phyloP scores from a whole-genome alignment of 1,284 basidiomycete genomes.

The Austropuccinia psidii region DNA sequence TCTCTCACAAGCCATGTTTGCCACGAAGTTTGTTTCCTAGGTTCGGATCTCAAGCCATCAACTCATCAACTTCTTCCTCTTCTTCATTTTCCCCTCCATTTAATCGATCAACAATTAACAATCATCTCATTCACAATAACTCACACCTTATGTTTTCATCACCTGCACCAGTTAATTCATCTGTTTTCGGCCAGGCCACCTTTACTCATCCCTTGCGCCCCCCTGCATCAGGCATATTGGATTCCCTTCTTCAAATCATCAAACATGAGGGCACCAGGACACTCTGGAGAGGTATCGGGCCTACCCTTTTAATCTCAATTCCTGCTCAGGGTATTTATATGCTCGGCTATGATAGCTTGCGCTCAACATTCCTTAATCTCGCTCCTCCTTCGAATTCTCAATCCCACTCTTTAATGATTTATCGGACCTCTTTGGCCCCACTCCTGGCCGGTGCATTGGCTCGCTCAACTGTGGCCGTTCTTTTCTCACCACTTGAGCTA shows the following conservation, averaged over 20 bases:
- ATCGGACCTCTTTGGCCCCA: constrained; percentile 61
- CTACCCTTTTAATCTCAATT: constrained; percentile 70
- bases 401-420: constrained; percentile 43
- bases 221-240: constrained; percentile 39
- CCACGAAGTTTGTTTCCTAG: not conserved
- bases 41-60: constrained; percentile 44
- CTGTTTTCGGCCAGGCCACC: not conserved
- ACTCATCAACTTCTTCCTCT: constrained; percentile 42
- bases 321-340: constrained; percentile 91
- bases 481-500: constrained; percentile 84
- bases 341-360: constrained; percentile 86
- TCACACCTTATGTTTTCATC: not conserved
- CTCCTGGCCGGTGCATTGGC: constrained; percentile 75
- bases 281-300: constrained; percentile 43
- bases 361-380: constrained; percentile 49
- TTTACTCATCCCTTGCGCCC: not conserved
- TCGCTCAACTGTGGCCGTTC: constrained; percentile 67
- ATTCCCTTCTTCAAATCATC: constrained; percentile 41
- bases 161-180: not conserved
- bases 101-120: constrained; percentile 18
- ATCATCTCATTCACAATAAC: constrained; percentile 15
- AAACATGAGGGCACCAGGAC: constrained; percentile 41
- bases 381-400: constrained; percentile 25
- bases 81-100: constrained; percentile 35
- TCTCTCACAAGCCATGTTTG: no score